Evolutionary conservation across 768 basidiomycete species (phyloP).

Genomic region (Psilocybe tampanensis): DNA sequence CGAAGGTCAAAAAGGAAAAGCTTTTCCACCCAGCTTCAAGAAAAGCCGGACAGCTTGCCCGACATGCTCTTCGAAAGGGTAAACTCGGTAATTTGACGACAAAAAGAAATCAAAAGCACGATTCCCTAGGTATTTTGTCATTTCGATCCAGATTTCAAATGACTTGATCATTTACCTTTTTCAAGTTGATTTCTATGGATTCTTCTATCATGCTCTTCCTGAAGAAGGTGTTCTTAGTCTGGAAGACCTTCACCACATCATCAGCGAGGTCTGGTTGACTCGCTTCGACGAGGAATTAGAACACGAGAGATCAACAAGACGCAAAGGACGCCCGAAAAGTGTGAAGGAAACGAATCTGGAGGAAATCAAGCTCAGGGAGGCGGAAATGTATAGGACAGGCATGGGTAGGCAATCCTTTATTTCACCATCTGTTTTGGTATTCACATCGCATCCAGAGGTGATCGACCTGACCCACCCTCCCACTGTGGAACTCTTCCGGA

Average conservation of each 20-base stretch:
- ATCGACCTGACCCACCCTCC: constrained; percentile 75
- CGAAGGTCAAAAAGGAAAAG: constrained; percentile 66
- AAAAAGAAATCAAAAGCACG: constrained; percentile 60
- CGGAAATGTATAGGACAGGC: constrained; percentile 77
- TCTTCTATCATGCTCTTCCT: constrained; percentile 76
- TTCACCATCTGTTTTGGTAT: not conserved
- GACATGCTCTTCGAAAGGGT: constrained; percentile 67
- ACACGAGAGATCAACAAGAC: constrained; percentile 56
- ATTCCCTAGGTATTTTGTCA: constrained; percentile 47
- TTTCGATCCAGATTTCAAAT: constrained; percentile 1
- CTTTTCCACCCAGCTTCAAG: constrained; percentile 82
- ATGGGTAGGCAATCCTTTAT: constrained; percentile 55
- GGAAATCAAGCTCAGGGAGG: constrained; percentile 67
- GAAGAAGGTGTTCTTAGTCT: constrained; percentile 59
- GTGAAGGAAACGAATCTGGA: constrained; percentile 66
- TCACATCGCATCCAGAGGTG: constrained; percentile 52
- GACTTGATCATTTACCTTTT: constrained; percentile 13
- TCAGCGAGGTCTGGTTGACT: constrained; percentile 73
- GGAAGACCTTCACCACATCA: constrained; percentile 63
- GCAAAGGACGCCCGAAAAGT: constrained; percentile 80
- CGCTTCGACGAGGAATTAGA: constrained; percentile 69
- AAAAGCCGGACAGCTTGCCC: constrained; percentile 76
- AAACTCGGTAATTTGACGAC: constrained; percentile 60
- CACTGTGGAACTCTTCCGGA: constrained; percentile 71
- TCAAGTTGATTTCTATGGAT: constrained; percentile 76